Base-by-base conservation (phyloP, 2,329 filamentous ascomycete genomes). In the Dactylellina parvicollis region DNA sequence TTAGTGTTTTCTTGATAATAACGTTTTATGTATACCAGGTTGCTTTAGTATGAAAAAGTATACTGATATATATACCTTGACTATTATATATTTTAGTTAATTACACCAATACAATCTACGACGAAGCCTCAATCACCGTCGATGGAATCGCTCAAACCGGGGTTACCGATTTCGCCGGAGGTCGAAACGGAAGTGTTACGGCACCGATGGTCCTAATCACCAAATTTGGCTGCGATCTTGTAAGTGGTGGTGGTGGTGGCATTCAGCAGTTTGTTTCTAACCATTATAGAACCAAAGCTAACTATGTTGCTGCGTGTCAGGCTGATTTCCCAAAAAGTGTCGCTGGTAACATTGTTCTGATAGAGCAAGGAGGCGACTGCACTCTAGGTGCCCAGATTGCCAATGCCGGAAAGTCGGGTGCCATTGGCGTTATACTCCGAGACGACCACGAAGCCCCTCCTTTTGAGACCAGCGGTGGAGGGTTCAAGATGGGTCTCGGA, bases 351-450 rank as follows among this genome's bases (percentile, higher is more conserved):
- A 84, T 90, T 47, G 88, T 86, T 3, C 81, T 90, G 20, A 83
- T 90, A n/a, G n/a, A n/a, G 59, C 82, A 82, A 4, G 85, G 88
- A 76, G 88, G 88, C 62, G 80, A 77, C 1, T 90, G 88, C 78
- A 76, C 83, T 12, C 90, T 90, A 65, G 84, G 82, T 4, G 76
- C 82, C 20, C 90, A 90, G 81, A 83, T 86, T 4, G 79, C 82
- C 36, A 80, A 84, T 16, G 88, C 87, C 24, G 85, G 84, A 67
- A 77, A 79, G 0, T 86, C 87, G 1, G 86, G 87, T 18, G 88
- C 88, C 0, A 78, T 79, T 0, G 88, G 81, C 7, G 20, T 75
- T 4, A 40, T 76, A 9, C 49, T 76, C 14, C 75, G 74, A 56
- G 75, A 77, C 32, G 66, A 71, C 38, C 52, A 60, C 42, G 36